Evolutionary conservation across 257 asterid genomes (phyloP).

Genomic region (Solanum peruvianum): DNA sequence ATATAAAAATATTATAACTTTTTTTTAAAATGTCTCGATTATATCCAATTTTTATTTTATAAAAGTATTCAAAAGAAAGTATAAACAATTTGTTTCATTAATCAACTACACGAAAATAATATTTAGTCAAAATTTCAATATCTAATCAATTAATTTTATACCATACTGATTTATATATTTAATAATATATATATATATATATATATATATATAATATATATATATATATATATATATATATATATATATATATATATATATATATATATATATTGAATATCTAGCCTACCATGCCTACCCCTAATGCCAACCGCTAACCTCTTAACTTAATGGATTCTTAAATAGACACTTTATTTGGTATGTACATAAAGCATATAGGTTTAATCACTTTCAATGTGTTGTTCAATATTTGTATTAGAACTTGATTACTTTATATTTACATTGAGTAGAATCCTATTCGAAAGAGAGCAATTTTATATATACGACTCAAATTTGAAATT

Average conservation of each 20-base stretch:
- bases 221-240: no score
- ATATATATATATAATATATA: no score
- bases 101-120: not conserved
- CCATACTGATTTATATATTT: not conserved
- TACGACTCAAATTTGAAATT: not conserved
- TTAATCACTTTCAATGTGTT: not conserved
- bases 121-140: not conserved
- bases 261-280: not conserved
- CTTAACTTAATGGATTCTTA: not conserved
- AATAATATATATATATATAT: no score
- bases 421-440: no score
- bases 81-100: not conserved
- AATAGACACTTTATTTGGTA: not conserved
- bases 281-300: not conserved
- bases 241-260: no score
- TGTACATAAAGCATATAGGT: not conserved
- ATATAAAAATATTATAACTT: not conserved
- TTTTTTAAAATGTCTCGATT: not conserved
- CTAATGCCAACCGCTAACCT: not conserved
- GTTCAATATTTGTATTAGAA: no score
- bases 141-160: not conserved
- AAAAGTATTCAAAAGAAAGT: not conserved
- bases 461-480: no score
- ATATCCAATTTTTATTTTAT: not conserved
- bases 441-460: accelerated